Evolutionary conservation across 2,329 filamentous ascomycete species (phyloP), one percentile per base, ranked within the genome.

Genomic region (Aureobasidium sp.): DNA sequence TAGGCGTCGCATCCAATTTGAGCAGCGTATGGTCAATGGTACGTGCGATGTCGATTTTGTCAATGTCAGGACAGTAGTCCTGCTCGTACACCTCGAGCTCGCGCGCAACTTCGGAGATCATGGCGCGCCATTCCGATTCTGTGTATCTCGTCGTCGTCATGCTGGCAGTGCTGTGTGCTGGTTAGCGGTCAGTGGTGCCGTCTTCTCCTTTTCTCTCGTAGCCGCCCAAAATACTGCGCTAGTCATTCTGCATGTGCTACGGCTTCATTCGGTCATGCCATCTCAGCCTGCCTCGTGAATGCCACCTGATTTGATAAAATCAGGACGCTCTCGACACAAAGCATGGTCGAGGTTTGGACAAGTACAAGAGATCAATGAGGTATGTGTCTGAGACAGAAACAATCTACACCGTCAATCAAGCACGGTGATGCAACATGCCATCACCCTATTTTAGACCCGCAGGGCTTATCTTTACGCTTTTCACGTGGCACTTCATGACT

Each of bases 11-110:
- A 66, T 80, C 78, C 57, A 78, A 67, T 67, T 79, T 80, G 62
- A 81, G 67, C n/a, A 80, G 69, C 4, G 78, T 80, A 68, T 81
- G 78, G 68, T 81, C 78, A 32, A 81, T 73, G 25, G 69, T 72
- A 29, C 65, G 65, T 11, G 69, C 67, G 39, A 75, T 66, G 27
- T 63, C 64, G 16, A 61, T 45, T 30, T 61, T 63, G 45, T 65
- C 62, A 29, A 65, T 29, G 36, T 45, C 32, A 36, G 60, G 62
- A 15, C 61, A 44, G 37, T 52, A 47, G 15, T 44, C 27, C 10
- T 50, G 45, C 13, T 63, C 53, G 27, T 54, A 52, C 5, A 65
- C 57, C n/a, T 61, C 36, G 15, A 65, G 39, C 36, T 59, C 21
- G 48, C 66, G 66, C 59, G 72, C 67, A 50, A 72, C 71, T 61